Base-by-base conservation (phyloP, 805 yeast species). In the Maudiozyma serrabonitensis region DNA sequence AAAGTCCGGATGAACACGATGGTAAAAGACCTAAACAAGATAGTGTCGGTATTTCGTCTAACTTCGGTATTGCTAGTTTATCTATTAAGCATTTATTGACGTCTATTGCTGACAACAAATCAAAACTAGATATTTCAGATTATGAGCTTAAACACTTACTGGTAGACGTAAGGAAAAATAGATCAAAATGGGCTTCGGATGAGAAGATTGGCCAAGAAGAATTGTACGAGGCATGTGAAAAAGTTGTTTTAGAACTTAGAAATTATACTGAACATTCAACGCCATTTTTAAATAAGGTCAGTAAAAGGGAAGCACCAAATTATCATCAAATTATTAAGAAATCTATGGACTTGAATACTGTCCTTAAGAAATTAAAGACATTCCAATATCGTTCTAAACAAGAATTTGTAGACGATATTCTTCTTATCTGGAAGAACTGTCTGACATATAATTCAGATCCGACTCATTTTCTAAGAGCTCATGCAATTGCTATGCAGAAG, bases 121-220 rank as follows among this genome's bases (percentile, higher is more conserved):
- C 87, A n/a, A 78, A 79, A 52, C 70, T 91, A 49, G 73, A 75
- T 18, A 71, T 93, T 32, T 81, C 87, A 11, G 98, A 91, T 60
- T 72, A 78, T 49, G 98, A 93, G 63, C 76, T 93, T 49, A 79
- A 91, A 52, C 84, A 84, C 52, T 72, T 93, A 54, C 83, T 93
- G 48, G 78, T 87, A 76, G 99, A 93, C 62, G 98, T 93, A 9
- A 75, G 97, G 46, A 93, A 90, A 59, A 91, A 90, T 62, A 73
- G 98, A 51, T 95, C 98, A 0, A 93, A 93, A 68, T 93, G 99
- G 99, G 95, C 97, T 8, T 87, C 87, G 50, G 97, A 93, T 62
- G 95, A 90, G 50, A 76, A 86, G 53, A 82, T 93, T 42, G 99
- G 99, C 6, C 99, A 93, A 68, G 99, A 93, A 63, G 99, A 95